Base-by-base conservation (phyloP, 1,284 basidiomycete species). In the Schizophyllum commune region DNA sequence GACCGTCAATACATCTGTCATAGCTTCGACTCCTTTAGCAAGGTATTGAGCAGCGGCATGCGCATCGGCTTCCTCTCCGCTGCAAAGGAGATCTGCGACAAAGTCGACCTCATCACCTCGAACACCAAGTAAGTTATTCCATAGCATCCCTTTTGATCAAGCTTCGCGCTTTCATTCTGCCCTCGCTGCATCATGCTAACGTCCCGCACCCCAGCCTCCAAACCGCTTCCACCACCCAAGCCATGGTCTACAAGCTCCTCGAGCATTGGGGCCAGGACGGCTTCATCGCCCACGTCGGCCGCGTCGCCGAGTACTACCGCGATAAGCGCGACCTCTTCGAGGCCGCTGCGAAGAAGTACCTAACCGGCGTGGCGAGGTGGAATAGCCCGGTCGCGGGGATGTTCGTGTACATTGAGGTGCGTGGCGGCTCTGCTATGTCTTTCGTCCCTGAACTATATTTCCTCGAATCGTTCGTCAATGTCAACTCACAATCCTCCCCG, bases 311-410 rank as follows among this genome's bases (percentile, higher is more conserved):
- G 4, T 94, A 96, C 73, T 98, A 98, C 75, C 81, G 83, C 59
- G 72, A 78, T 66, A 90, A 93, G 69, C 80, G 94, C 21, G 87
- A 93, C 70, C 77, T 85, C 8, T 97, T 98, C 71, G 91, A 95
- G 71, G 72, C 73, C 1, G 86, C 89, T 34, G 88, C 95, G 72
- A 77, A 82, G 61, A 84, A 82, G 69, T 82, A 96, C 69, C 81
- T 98, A 32, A 78, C 77, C 60, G 91, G 86, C 1, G 74, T 95
- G 21, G 93, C 86, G 4, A 86, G 89, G 66, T 98, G 95, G 94
- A 83, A 78, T 52, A 79, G 82, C 0, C 96, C 96, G 0, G 88
- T 92, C 58, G 91, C 95, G 2, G 95, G 95, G 64, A 91, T 94
- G 90, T 94, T 95, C 76, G 84, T 92, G 69, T 95, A 64, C 20